Base-by-base conservation (phyloP, 108 stramenopile genomes). In the Pseudonitzschia delicatissima region DNA sequence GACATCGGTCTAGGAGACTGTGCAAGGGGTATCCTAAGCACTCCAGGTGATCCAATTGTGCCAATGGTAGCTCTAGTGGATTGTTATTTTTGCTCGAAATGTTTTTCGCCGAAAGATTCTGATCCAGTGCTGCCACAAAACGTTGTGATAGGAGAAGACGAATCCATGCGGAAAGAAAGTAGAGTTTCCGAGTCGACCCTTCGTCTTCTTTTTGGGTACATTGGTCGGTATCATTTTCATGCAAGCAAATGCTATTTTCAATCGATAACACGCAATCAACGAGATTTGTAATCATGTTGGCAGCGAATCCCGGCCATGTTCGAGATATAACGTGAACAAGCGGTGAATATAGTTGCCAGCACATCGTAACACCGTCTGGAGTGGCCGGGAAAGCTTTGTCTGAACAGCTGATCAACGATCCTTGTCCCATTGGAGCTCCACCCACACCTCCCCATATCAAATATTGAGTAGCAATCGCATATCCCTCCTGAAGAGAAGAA, bases 261-360 rank as follows among this genome's bases (percentile, higher is more conserved):
- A 80, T 69, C 9, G 72, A 70, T 36, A 92, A 57, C 29, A 88
- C 67, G 60, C 57, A 83, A 64, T 89, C 88, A 20, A 89, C 68
- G 71, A 92, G 44, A 62, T 89, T 81, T 1, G 83, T 74, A 52
- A 87, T 62, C 23, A 92, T 57, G 2, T 76, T 66, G 12, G 72
- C 15, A 11, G 78, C 31, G 34, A 92, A 89, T 48, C 91, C 91
- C 44, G 91, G 86, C 73, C 87, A 92, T 17, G 55, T 50, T 33
- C 63, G 68, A 4, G 72, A 63, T 23, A 87, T 28, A 2, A 73
- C 57, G 55, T 77, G 55, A 12, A 92, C 40, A 21, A 89, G 60
- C 7, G 85, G 78, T 18, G 76, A 71, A 58, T 85, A 86, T 27
- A 64, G 74, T 37, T 77, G 57, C 62, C 79, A 77, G 31, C 82